Evolutionary conservation across 163 green algal genomes (phyloP), one percentile per base, ranked within the genome.

Genomic region (Scenedesmus sp.): DNA sequence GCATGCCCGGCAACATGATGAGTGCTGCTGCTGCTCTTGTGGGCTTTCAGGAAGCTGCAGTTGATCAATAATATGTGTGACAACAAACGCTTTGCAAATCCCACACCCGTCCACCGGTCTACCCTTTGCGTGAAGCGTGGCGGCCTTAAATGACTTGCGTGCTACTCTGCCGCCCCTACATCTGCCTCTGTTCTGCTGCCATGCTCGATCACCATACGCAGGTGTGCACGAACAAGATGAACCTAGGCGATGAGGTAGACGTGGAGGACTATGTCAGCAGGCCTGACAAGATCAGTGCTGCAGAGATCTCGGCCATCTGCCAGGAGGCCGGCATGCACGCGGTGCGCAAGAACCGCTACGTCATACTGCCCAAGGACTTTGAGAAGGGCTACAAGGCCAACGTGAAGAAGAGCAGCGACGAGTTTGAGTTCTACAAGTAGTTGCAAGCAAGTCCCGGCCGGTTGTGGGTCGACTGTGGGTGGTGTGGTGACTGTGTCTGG

Each of bases 301-400:
- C 98, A 0, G 98, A 99, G 89, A 99, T 99, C 81, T 83, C 95
- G 1, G 95, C 96, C 56, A 99, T 99, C 90, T 99, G 97, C 95
- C 98, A 99, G 94, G 98, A 99, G 93, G 95, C 96, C 18, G 96
- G 96, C 82, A 96, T 97, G 95, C 95, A 96, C 80, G 95, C 94
- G 49, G 94, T 97, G 56, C 93, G 94, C 70, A 96, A 96, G 89
- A 95, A 96, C 93, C 95, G 97, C 44, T 99, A 99, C 91, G 97
- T 99, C 82, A 98, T 99, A 86, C 94, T 99, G 89, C 96, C 97
- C 59, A 99, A 99, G 95, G 98, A 99, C 94, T 99, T 99, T 93
- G 98, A 99, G 93, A 99, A 99, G 95, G 98, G 97, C 40, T 99
- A 99, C 95, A 99, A 99, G 90, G 95, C 96, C 51, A 98, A 99